Conservation (phyloP, 2,329 filamentous ascomycete species). For the Phaeoacremonium minimum region DNA sequence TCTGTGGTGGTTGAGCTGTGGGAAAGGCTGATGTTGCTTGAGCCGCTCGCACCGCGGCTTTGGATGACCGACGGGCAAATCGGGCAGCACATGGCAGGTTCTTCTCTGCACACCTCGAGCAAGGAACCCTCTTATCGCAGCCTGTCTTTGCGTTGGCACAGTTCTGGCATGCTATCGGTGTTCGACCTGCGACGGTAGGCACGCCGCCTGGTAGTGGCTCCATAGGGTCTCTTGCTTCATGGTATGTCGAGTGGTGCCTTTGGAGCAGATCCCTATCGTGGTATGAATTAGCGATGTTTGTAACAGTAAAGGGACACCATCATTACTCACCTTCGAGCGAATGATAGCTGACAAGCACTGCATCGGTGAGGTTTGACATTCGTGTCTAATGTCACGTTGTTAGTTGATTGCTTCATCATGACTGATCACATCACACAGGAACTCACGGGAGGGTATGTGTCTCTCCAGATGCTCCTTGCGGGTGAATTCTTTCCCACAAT, state of each 20-base stretch:
- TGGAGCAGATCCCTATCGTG: constrained; percentile 41
- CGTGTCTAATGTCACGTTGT: constrained; percentile 38
- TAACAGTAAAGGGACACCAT: no score
- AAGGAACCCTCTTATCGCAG: constrained; percentile 45
- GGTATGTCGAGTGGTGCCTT: constrained; percentile 46
- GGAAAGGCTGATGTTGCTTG: constrained; percentile 30
- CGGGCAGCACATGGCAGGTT: constrained; percentile 41
- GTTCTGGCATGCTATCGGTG: constrained; percentile 44
- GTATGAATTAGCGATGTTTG: no score
- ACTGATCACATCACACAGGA: no score
- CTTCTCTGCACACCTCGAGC: constrained; percentile 44
- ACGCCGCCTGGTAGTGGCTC: constrained; percentile 37
- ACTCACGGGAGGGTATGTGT: constrained; percentile 48
- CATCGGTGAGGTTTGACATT: constrained; percentile 51
- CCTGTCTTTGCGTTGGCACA: constrained; percentile 47
- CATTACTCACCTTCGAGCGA: constrained; percentile 38
- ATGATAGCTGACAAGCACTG: constrained; percentile 41
- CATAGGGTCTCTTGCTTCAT: constrained; percentile 42
- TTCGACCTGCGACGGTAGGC: constrained; percentile 34
- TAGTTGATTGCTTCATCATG: no score
- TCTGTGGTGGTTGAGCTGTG: constrained; percentile 15
- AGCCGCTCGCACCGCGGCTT: constrained; percentile 37
- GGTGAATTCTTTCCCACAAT: constrained; percentile 51
- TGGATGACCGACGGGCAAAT: constrained; percentile 46
- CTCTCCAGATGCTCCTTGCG: constrained; percentile 54